Percentiles rank a stretch among this genome's conserved stretches.
Conservation (phyloP, 108 stramenopile genomes). For the Cyclotella atomus region DNA sequence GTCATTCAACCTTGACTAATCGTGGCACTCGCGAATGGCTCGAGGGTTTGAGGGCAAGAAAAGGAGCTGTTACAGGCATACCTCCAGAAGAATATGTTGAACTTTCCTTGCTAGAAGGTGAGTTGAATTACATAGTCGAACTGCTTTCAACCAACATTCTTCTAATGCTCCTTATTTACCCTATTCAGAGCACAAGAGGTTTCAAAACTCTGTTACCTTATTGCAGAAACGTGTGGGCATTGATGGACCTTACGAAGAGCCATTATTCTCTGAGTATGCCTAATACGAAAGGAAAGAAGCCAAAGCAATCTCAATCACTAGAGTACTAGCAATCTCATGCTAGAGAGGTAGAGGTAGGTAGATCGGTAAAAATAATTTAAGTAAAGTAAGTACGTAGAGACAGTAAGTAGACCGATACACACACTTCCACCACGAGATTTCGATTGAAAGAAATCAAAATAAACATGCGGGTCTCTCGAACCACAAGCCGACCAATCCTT, state of each 20-base stretch:
- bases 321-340: not conserved
- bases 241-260: conserved; percentile 54
- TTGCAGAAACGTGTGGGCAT: conserved; percentile 60
- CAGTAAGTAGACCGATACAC: no score
- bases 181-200: conserved; percentile 58
- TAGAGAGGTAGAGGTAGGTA: not conserved
- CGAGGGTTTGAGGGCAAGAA: conserved; percentile 51
- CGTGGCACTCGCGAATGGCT: conserved; percentile 74
- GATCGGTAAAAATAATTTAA: no score
- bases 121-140: conserved; percentile 6
- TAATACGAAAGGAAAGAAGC: conserved; percentile 17
- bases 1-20: conserved; percentile 86
- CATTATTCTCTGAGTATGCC: conserved; percentile 76
- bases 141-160: not conserved
- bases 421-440: no score
- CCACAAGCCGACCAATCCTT: no score
- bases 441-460: no score
- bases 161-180: not conserved
- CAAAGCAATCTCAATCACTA: not conserved
- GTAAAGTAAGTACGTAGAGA: no score
- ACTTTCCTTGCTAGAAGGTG: conserved; percentile 68
- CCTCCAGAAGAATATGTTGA: conserved; percentile 63
- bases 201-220: conserved; percentile 78
- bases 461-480: no score
- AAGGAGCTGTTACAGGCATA: conserved; percentile 60